These are phyloP conservation scores for Pogostemon cablin DNA, from an alignment of 257 asterid species.

Conservation along the genomic window DNA sequence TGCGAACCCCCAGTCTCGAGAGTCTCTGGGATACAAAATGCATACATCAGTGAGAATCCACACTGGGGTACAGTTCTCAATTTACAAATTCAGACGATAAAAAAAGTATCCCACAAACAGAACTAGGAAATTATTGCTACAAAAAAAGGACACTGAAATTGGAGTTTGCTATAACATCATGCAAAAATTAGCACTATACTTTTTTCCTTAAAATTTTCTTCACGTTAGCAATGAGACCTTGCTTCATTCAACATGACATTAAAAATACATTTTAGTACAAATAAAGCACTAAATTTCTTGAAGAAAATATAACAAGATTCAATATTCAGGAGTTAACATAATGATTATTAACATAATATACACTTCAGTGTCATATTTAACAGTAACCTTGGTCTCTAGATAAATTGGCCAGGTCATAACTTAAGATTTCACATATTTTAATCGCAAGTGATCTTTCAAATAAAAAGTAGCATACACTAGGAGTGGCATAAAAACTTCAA, in stretches of 20 bases:
- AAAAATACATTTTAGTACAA: background rate
- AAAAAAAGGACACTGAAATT: background rate
- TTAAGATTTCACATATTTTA: slow-evolving; percentile 13
- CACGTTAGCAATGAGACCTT: background rate
- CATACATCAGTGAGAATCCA: slow-evolving; percentile 17
- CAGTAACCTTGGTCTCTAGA: background rate
- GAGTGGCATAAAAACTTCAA: slow-evolving; percentile 21
- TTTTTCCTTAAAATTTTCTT: background rate
- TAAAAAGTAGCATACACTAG: background rate
- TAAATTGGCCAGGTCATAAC: background rate
- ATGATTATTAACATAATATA: background rate
- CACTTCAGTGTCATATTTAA: slow-evolving; percentile 12
- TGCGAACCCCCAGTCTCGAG: slow-evolving; percentile 60
- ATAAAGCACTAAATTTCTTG: background rate
- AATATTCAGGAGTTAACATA: background rate
- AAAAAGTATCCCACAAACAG: background rate
- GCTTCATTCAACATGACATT: slow-evolving; percentile 1
- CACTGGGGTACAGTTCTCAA: slow-evolving; percentile 17
- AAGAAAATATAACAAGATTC: background rate
- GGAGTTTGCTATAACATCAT: background rate
- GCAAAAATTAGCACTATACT: background rate
- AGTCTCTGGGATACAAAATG: slow-evolving; percentile 69
- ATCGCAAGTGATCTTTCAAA: slow-evolving; percentile 9
- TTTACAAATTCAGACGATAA: slow-evolving; percentile 9
- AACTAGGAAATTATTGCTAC: background rate